Percentiles rank a stretch among this genome's conserved stretches.
phyloP scores from a whole-genome alignment of 2,329 filamentous ascomycete species.

The Pseudogymnoascus sp. region DNA sequence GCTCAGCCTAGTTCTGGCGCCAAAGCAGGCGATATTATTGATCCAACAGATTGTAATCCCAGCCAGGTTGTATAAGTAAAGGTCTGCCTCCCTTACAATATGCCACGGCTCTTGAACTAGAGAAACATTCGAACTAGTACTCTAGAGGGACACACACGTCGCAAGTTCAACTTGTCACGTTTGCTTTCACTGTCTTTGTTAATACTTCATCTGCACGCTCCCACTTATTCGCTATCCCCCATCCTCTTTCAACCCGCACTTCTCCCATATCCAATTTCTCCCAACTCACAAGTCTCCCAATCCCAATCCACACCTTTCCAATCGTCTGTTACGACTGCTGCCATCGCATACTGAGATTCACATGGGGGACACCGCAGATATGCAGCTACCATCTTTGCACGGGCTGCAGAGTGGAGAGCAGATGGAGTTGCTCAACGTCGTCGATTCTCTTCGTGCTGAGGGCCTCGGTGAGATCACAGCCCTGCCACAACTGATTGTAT shows the following conservation, averaged over 20 bases:
- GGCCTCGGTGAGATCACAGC: slow-evolving; percentile 15
- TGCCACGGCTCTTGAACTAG: neutral
- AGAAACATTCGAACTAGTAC: neutral
- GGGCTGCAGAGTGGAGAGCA: slow-evolving; percentile 36
- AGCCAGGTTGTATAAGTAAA: neutral
- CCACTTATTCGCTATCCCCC: neutral
- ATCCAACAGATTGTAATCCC: no score
- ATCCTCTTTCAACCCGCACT: neutral
- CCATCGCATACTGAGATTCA: no score
- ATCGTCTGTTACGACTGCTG: no score
- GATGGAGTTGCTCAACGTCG: slow-evolving; percentile 45
- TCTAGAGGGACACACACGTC: neutral
- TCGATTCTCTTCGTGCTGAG: slow-evolving; percentile 41
- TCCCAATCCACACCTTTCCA: neutral
- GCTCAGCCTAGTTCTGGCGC: neutral
- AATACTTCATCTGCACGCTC: neutral
- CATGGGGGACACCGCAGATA: slow-evolving; percentile 9
- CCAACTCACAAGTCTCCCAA: no score
- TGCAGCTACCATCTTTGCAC: slow-evolving; percentile 14
- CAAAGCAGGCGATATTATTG: neutral
- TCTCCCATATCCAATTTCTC: neutral
- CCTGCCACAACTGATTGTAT: slow-evolving; percentile 38
- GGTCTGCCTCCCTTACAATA: neutral
- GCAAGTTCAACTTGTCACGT: neutral
- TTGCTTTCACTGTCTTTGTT: neutral